Evolutionary conservation across 2,329 filamentous ascomycete species (phyloP), one percentile per base, ranked within the genome.

Genomic region (Blastomyces gilchristii): DNA sequence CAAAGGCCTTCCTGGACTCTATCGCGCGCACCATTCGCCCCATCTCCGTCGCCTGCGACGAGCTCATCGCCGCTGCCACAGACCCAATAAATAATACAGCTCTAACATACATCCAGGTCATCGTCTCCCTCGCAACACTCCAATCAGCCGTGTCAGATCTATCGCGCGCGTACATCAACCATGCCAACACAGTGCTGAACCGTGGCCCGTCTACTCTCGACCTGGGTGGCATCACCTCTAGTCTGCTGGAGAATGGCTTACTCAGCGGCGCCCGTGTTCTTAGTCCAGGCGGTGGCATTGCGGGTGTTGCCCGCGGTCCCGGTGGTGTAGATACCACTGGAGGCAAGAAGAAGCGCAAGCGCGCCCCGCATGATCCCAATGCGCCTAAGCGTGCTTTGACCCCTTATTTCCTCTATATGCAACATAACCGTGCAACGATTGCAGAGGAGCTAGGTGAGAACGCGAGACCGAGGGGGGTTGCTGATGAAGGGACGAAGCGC

Each of bases 391-490:
- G 92, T 60, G 92, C 93, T 9, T 77, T 97, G 72, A 97, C 93
- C 6, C 91, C 93, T 2, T 97, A 95, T 81, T 96, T 97, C 81
- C 81, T 97, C 65, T 97, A 91, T 80, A 91, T 96, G 82, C 89
- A 95, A 75, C 87, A 89, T 67, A 91, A 91, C 67, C 89, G 94
- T 59, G 84, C 87, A 60, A 87, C 90, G 73, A 94, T 97, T 69
- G 87, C 89, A 63, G 82, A 81, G 43, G 91, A 95, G 69, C 83
- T 96, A 12, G 89, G 88, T 28, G 74, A 84, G n/a, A 82, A 85
- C 64, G 86, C 87, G 8, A 87, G 88, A 74, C 92, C 93, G 74
- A 91, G 91, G 71, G 90, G 92, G 63, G 89, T 97, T 58, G 88
- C 91, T 73, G 86, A 90, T 65, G 91, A 96, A 77, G 90, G 91